A percentile compares a stretch with the other conserved stretches of the same genome.
These are phyloP conservation scores for Moniliophthora roreri DNA, from an alignment of 1,284 basidiomycete species.

Conservation along the genomic window DNA sequence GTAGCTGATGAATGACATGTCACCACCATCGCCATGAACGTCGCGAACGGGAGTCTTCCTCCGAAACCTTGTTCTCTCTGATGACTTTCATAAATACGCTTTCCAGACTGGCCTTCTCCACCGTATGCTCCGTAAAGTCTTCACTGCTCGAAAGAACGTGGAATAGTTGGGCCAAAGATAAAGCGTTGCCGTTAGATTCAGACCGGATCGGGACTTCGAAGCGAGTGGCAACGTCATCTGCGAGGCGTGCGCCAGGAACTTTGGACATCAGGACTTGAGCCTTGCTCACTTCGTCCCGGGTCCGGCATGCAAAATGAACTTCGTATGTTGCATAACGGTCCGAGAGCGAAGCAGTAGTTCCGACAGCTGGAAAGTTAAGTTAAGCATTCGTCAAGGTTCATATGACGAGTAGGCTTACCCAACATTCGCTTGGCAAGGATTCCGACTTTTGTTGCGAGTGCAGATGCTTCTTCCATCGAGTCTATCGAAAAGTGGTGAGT, in stretches of 20 bases:
- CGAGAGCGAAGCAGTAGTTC: conserved; percentile 64
- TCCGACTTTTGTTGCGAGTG: conserved; percentile 71
- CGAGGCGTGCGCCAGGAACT: conserved; percentile 64
- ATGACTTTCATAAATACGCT: conserved; percentile 77
- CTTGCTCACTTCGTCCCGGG: conserved; percentile 53
- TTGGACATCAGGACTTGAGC: conserved; percentile 62
- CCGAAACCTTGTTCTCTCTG: conserved; percentile 57
- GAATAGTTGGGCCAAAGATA: conserved; percentile 61
- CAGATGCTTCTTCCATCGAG: conserved; percentile 84
- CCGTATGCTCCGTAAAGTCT: conserved; percentile 63
- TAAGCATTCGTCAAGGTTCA: not conserved
- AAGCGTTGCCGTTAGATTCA: conserved; percentile 15
- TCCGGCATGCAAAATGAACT: conserved; percentile 72
- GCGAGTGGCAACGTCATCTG: conserved; percentile 75
- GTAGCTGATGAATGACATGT: too few species aligned
- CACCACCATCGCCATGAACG: conserved; percentile 22
- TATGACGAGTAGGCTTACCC: conserved; percentile 38
- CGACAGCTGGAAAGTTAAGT: conserved; percentile 46
- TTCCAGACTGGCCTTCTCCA: conserved; percentile 68
- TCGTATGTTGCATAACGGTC: conserved; percentile 74
- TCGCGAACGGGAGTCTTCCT: conserved; percentile 44
- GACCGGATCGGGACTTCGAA: conserved; percentile 68
- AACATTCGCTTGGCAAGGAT: conserved; percentile 70
- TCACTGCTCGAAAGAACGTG: conserved; percentile 48
- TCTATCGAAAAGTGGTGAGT: conserved; percentile 36